These are phyloP conservation scores for Tardiomyces digboiensis DNA, from an alignment of 1,139 yeast species.

Conservation along the genomic window DNA sequence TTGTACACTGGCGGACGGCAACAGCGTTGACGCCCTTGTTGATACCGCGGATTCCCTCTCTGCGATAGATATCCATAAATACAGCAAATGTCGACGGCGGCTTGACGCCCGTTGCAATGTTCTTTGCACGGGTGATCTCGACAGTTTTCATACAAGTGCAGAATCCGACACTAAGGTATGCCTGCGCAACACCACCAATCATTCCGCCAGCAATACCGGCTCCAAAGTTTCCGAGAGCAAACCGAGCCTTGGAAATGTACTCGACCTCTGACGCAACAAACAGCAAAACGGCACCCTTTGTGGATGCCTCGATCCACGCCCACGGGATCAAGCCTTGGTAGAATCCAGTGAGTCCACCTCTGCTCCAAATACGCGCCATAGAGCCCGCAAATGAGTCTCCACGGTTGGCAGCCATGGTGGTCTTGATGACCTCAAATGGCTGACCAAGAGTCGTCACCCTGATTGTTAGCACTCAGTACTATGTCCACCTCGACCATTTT, in stretches of 20 bases:
- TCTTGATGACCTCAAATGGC: constrained; percentile 90
- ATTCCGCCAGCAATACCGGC: constrained; percentile 96
- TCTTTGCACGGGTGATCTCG: constrained; percentile 86
- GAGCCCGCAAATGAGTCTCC: constrained; percentile 58
- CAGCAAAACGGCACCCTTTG: constrained; percentile 95
- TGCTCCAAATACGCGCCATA: constrained; percentile 69
- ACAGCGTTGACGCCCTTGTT: constrained; percentile 99
- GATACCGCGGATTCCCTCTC: constrained; percentile 88
- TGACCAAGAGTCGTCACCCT: constrained; percentile 87
- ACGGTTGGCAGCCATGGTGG: constrained; percentile 98
- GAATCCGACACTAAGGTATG: constrained; percentile 94
- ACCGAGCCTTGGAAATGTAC: constrained; percentile 47
- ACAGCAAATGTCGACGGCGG: constrained; percentile 79
- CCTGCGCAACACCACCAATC: constrained; percentile 92
- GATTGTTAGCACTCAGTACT: not conserved
- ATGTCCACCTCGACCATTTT: too few species aligned
- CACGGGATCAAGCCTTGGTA: constrained; percentile 98
- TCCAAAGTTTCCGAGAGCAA: constrained; percentile 63
- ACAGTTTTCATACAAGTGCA: constrained; percentile 98
- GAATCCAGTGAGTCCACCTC: constrained; percentile 89
- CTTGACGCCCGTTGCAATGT: constrained; percentile 57
- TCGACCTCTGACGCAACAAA: constrained; percentile 93
- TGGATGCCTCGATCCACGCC: constrained; percentile 99
- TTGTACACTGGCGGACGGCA: constrained; percentile 96
- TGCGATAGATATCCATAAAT: constrained; percentile 70